phyloP scores from a whole-genome alignment of 116 monocot genomes.

The Iris pallida region DNA sequence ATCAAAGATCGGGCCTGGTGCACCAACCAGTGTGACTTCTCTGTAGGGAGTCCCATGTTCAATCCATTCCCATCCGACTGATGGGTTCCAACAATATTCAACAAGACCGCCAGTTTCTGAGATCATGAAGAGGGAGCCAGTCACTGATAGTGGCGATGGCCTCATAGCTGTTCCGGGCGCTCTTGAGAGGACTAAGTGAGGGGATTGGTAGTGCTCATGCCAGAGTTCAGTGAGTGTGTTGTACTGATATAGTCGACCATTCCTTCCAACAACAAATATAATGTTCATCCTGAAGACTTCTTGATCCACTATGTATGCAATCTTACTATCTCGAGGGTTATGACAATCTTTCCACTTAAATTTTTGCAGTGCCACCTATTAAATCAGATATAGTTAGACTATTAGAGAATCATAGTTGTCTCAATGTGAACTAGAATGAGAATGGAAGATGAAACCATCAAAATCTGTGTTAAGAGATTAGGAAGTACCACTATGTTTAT shows the following conservation, averaged over 20 bases:
- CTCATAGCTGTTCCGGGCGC: slow-evolving; percentile 71
- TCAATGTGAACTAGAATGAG: background rate
- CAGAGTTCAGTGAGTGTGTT: slow-evolving; percentile 78
- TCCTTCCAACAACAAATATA: slow-evolving; percentile 57
- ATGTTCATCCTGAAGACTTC: slow-evolving; percentile 65
- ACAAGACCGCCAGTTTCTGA: slow-evolving; percentile 64
- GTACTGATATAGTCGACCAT: slow-evolving; percentile 82
- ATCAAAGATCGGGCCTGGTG: slow-evolving; percentile 68
- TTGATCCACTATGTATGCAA: slow-evolving; percentile 83
- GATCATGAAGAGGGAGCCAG: slow-evolving; percentile 84
- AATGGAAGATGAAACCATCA: no score
- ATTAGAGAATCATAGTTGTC: background rate
- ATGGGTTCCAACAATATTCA: slow-evolving; percentile 69
- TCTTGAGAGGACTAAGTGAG: slow-evolving; percentile 64
- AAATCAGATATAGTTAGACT: no score
- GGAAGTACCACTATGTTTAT: no score
- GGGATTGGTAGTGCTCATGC: slow-evolving; percentile 85
- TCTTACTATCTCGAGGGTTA: slow-evolving; percentile 52
- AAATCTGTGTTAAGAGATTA: no score
- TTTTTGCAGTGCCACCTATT: slow-evolving; percentile 58
- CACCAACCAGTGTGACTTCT: slow-evolving; percentile 43
- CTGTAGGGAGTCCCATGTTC: slow-evolving; percentile 77
- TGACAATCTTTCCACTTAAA: slow-evolving; percentile 93
- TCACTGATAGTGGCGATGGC: slow-evolving; percentile 37
- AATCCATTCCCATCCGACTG: slow-evolving; percentile 86